Evolutionary conservation across 352 stramenopile genomes (phyloP).

Genomic region (Halophytophthora polymorphica): DNA sequence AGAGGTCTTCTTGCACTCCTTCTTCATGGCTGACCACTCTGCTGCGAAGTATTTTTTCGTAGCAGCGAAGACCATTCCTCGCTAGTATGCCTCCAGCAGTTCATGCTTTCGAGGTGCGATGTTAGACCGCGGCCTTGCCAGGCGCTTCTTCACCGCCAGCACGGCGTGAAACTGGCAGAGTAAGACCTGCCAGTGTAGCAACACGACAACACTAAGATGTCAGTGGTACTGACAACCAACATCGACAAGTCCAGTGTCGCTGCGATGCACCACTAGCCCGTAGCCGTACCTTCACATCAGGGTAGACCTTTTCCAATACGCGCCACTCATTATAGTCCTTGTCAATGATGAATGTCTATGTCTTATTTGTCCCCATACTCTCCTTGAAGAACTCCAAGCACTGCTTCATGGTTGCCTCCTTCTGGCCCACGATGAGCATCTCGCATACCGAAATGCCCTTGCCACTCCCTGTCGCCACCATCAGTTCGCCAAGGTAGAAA

Average conservation of each 20-base stretch:
- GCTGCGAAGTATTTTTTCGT: not conserved
- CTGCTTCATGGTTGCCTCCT: constrained; percentile 6
- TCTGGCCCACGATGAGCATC: constrained; percentile 16
- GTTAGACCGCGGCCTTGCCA: not conserved
- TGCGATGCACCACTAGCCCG: too few relatives aligned
- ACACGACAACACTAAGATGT: too few relatives aligned
- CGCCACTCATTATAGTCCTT: constrained; percentile 21
- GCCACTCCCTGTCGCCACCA: constrained; percentile 11
- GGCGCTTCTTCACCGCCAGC: not conserved
- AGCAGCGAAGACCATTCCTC: not conserved
- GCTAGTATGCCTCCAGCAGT: not conserved
- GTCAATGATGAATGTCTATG: constrained; percentile 19
- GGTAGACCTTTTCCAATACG: constrained; percentile 5
- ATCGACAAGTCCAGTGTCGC: too few relatives aligned
- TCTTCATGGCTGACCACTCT: not conserved
- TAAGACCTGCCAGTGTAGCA: constrained; percentile 2
- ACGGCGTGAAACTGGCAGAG: constrained; percentile 18
- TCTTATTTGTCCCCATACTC: not conserved
- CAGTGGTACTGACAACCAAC: too few relatives aligned
- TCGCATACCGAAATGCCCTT: constrained; percentile 16
- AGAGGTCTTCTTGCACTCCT: not conserved
- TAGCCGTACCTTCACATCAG: constrained; percentile 1
- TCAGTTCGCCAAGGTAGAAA: constrained; percentile 5
- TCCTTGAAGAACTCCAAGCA: constrained; percentile 9
- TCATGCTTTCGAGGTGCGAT: too few relatives aligned